Evolutionary conservation across 2,329 filamentous ascomycete genomes (phyloP).

Genomic region (Fusarium sp.): DNA sequence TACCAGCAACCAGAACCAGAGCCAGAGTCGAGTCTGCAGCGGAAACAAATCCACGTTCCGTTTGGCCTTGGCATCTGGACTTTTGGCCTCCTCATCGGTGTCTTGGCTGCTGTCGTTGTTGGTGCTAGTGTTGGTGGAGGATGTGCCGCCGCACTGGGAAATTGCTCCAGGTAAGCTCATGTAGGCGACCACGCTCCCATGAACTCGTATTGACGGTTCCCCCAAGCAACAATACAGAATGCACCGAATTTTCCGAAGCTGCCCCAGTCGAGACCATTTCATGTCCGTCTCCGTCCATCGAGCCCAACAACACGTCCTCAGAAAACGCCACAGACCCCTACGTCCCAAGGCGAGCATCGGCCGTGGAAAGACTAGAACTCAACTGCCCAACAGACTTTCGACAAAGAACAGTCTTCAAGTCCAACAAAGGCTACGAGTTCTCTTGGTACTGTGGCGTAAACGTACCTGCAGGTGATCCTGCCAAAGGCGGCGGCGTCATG

Average conservation of each 20-base stretch:
- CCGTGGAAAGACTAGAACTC: not conserved
- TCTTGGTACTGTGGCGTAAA: not conserved
- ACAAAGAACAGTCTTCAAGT: not conserved
- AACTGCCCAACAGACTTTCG: not conserved
- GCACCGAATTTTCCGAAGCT: not conserved
- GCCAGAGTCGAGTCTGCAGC: not conserved
- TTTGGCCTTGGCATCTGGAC: slow-evolving; percentile 5
- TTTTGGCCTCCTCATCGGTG: not conserved
- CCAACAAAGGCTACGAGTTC: not conserved
- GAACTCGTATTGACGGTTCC: not conserved
- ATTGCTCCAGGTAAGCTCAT: not conserved
- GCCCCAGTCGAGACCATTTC: not conserved
- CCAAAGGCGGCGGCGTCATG: not conserved
- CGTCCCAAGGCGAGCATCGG: not conserved
- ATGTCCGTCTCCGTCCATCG: not conserved
- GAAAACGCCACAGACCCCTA: not conserved
- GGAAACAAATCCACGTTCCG: not conserved
- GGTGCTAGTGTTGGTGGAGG: slow-evolving; percentile 3
- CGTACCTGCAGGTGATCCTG: not conserved
- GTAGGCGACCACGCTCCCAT: fast-evolving
- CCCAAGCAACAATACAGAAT: not conserved
- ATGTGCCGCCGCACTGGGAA: not conserved
- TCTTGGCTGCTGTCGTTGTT: not conserved
- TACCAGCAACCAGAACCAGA: not conserved
- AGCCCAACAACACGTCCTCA: not conserved